Evolutionary conservation across 768 basidiomycete species (phyloP).

Genomic region (Xerocomus potaroensis): DNA sequence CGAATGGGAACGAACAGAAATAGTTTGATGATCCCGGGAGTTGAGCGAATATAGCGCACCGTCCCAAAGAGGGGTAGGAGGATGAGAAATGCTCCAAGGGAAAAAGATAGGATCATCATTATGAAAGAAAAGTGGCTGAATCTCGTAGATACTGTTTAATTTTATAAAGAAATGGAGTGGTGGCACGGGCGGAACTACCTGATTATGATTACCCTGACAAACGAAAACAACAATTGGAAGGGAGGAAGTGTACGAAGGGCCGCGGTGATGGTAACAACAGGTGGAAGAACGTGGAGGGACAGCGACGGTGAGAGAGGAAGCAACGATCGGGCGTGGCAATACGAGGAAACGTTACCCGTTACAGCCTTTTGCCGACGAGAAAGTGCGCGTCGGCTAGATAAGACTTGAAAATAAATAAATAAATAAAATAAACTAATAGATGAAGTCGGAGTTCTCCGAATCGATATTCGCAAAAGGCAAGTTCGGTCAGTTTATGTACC

Average conservation of each 20-base stretch:
- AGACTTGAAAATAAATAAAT: constrained; percentile 11
- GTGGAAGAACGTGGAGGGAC: background rate
- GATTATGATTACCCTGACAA: background rate
- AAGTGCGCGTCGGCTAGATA: constrained; percentile 29
- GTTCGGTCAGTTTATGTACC: constrained; percentile 27
- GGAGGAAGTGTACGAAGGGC: background rate
- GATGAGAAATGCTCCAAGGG: constrained; percentile 5
- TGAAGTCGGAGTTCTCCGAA: constrained; percentile 29
- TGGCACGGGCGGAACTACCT: constrained; percentile 16
- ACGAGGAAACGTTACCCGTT: constrained; percentile 14
- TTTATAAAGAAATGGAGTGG: background rate
- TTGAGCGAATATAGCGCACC: constrained; percentile 9
- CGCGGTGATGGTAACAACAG: constrained; percentile 5
- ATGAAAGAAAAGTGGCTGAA: background rate
- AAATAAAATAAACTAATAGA: constrained; percentile 11
- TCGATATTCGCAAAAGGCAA: constrained; percentile 15
- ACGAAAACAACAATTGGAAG: background rate
- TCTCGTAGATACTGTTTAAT: background rate
- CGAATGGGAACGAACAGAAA: constrained; percentile 9
- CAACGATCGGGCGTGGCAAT: constrained; percentile 18
- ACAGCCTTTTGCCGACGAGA: constrained; percentile 5
- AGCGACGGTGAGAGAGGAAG: background rate
- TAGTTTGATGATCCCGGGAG: constrained; percentile 16
- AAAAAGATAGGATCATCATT: constrained; percentile 3
- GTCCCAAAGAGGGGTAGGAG: constrained; percentile 7